These are phyloP conservation scores for Nannizziopsis arthrosporioides DNA, from an alignment of 2,329 filamentous ascomycete genomes.

Conservation along the genomic window DNA sequence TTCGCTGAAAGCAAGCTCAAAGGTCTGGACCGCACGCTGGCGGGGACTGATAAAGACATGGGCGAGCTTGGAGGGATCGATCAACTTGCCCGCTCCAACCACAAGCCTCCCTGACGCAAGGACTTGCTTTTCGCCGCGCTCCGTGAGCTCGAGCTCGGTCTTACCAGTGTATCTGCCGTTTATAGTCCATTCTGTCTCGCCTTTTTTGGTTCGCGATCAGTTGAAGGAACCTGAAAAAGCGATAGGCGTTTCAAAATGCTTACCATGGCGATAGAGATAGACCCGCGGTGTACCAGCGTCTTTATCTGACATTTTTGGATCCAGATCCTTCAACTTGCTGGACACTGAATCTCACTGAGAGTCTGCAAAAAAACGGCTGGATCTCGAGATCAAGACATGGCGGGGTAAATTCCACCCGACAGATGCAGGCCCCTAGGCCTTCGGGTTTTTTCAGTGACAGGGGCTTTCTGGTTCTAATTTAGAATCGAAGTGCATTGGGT, in stretches of 20 bases:
- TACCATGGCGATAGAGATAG: conserved; percentile 31
- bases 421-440: too few species aligned
- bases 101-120: conserved; percentile 34
- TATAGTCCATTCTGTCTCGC: conserved; percentile 40
- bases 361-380: too few species aligned
- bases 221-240: not conserved
- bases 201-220: conserved; percentile 14
- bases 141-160: conserved; percentile 36
- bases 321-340: too few species aligned
- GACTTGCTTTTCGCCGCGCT: conserved; percentile 36
- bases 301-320: conserved; percentile 26
- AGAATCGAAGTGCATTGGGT: too few species aligned
- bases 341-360: too few species aligned
- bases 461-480: too few species aligned
- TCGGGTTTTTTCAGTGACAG: too few species aligned
- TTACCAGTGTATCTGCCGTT: conserved; percentile 38
- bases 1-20: conserved; percentile 34
- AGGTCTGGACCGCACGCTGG: conserved; percentile 39
- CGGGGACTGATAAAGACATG: conserved; percentile 43
- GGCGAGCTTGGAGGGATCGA: conserved; percentile 40
- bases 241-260: conserved; percentile 4
- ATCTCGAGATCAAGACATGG: too few species aligned
- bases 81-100: conserved; percentile 41
- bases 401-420: too few species aligned
- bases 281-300: conserved; percentile 30